Base-by-base conservation (phyloP, 441 rosid species). In the Manihot esculenta region DNA sequence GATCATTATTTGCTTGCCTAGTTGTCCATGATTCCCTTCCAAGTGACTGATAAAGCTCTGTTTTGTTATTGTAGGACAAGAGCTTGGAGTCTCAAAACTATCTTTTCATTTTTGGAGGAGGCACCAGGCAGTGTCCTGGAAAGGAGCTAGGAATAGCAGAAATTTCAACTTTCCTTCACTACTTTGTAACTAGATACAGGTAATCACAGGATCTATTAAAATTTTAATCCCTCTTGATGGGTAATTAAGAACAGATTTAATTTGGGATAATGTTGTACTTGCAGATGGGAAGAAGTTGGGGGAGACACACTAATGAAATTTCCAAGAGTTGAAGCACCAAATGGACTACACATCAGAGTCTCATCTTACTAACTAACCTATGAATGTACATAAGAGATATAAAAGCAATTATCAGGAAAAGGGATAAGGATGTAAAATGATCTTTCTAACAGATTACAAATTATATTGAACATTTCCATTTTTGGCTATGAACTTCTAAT, bases 231-330 rank as follows among this genome's bases (percentile, higher is more conserved):
- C 10, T 14, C 8, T 44, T 26, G 8, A 7, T 18, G 53, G 21
- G 24, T 50, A 69, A 18, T 44, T 5, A 42, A 26, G 23, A 42
- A 2, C 2, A 50, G 11, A n/a, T 35, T 45, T 71, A 62, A 51
- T 71, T 1, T 48, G 24, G 1, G 12, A 21, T 23, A 38, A 44
- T 69, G 56, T 35, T 44, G 38, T 50, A 30, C 7, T 26, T 86
- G 86, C 94, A 93, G 97, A 78, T 93, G 98, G 98, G 87, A 88
- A 74, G 98, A 93, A 72, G 77, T 82, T 70, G 97, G 94, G n/a
- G 98, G 90, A 49, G 91, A 88, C n/a, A 79, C 79, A 68, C 17
- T 91, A 57, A 74, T 89, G 87, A 85, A 84, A 70, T 93, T 93
- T 70, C 99, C 99, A 56, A 90, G 98, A 86, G 96, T 91, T 58